These are phyloP conservation scores for Podospora comata DNA, from an alignment of 495 filamentous ascomycete genomes.

Conservation along the genomic window DNA sequence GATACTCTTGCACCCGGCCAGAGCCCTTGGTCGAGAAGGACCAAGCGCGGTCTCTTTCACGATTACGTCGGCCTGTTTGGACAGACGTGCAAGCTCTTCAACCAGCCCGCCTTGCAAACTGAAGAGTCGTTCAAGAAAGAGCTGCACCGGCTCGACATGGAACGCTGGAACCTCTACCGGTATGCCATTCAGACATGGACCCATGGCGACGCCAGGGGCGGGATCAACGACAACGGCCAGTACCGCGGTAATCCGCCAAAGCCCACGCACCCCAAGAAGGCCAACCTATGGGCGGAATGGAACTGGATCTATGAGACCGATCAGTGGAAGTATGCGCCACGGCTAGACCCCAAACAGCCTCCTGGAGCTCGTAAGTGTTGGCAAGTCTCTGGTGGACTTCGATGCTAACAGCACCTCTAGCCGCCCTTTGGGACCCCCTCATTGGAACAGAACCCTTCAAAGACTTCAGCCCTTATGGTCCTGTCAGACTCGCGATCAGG, in stretches of 20 bases:
- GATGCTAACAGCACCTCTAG: too few species aligned
- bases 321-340: background rate
- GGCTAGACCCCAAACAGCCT: background rate
- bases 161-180: background rate
- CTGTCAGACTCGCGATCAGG: too few species aligned
- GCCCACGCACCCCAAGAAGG: too few species aligned
- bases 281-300: background rate
- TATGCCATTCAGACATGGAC: background rate
- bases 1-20: background rate
- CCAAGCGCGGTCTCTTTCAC: background rate
- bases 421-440: too few species aligned
- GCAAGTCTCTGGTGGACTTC: too few species aligned
- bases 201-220: background rate
- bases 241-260: too few species aligned
- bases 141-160: background rate
- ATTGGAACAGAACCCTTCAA: too few species aligned
- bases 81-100: background rate
- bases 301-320: background rate
- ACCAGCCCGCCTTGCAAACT: background rate
- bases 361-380: background rate
- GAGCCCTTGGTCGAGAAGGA: background rate
- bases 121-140: background rate
- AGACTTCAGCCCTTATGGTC: too few species aligned
- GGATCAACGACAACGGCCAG: too few species aligned
- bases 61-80: background rate